Percentiles rank a stretch among this genome's conserved stretches.
phyloP scores from a whole-genome alignment of 1,139 yeast species.

The Lodderomyces parapsilosis region DNA sequence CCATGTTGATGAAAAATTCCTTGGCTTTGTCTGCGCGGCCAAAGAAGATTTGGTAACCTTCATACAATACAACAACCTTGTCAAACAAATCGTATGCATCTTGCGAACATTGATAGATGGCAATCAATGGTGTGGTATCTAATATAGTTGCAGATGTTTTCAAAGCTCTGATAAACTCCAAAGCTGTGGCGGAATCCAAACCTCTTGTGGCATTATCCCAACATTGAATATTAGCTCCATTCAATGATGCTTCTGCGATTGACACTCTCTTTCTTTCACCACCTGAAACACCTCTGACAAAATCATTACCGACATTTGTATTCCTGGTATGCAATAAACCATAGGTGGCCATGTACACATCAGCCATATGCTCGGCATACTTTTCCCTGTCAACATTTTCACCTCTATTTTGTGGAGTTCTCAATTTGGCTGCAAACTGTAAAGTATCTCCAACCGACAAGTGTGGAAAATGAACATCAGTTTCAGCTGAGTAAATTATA shows the following conservation, averaged over 20 bases:
- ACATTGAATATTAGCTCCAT: constrained; percentile 44
- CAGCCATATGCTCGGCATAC: constrained; percentile 43
- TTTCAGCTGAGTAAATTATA: constrained; percentile 51
- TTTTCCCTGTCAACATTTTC: constrained; percentile 31
- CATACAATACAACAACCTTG: constrained; percentile 69
- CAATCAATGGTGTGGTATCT: constrained; percentile 63
- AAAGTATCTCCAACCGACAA: constrained; percentile 54
- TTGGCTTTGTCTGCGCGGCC: constrained; percentile 57
- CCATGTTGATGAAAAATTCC: constrained; percentile 63
- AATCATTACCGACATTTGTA: constrained; percentile 38
- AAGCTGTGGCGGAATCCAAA: constrained; percentile 58
- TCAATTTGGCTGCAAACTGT: constrained; percentile 40
- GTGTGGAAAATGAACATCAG: constrained; percentile 54
- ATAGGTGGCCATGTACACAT: constrained; percentile 42
- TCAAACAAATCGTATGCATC: constrained; percentile 72
- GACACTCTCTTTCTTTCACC: constrained; percentile 48
- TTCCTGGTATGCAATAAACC: constrained; percentile 34
- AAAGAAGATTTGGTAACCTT: constrained; percentile 76
- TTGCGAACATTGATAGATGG: constrained; percentile 83
- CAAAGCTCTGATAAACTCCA: constrained; percentile 70
- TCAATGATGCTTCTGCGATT: constrained; percentile 41
- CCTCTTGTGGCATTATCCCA: constrained; percentile 69
- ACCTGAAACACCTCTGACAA: constrained; percentile 40
- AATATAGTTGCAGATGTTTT: constrained; percentile 60
- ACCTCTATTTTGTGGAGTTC: constrained; percentile 42